Percentiles rank a stretch among this genome's conserved stretches.
Evolutionary conservation across 768 basidiomycete genomes (phyloP).

Genomic region (Leccinum imitatum): DNA sequence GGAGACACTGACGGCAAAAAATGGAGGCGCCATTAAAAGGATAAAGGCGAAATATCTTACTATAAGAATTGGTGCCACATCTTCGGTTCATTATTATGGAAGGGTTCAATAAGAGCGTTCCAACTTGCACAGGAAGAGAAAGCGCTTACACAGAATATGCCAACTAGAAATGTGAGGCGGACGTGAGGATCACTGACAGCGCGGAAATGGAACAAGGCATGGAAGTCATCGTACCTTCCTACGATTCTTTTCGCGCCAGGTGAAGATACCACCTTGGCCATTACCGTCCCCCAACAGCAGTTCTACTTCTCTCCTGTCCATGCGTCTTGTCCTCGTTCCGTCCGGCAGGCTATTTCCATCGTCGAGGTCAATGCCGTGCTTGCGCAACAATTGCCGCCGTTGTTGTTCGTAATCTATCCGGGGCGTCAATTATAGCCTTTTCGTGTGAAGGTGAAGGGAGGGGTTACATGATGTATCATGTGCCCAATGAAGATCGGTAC

Average conservation of each 20-base stretch:
- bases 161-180: conserved; percentile 47
- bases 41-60: conserved; percentile 46
- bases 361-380: conserved; percentile 94
- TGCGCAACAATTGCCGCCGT: conserved; percentile 80
- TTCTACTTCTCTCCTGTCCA: conserved; percentile 83
- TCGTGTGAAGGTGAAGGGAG: conserved; percentile 6
- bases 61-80: conserved; percentile 85
- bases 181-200: conserved; percentile 23
- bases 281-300: conserved; percentile 80
- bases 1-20: conserved; percentile 66
- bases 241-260: conserved; percentile 93
- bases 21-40: conserved; percentile 28
- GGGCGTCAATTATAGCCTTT: conserved; percentile 15
- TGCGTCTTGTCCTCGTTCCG: conserved; percentile 70
- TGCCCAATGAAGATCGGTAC: conserved; percentile 93
- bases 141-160: conserved; percentile 82
- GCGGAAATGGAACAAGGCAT: conserved; percentile 32
- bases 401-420: conserved; percentile 89
- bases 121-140: conserved; percentile 18
- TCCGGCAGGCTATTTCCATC: conserved; percentile 65
- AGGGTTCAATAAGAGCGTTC: conserved; percentile 19
- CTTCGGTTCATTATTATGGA: conserved; percentile 43
- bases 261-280: conserved; percentile 83
- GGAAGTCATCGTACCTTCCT: conserved; percentile 62
- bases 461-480: conserved; percentile 88